Conservation (phyloP, 1,284 basidiomycete species). For the Rhodotorula sp. region DNA sequence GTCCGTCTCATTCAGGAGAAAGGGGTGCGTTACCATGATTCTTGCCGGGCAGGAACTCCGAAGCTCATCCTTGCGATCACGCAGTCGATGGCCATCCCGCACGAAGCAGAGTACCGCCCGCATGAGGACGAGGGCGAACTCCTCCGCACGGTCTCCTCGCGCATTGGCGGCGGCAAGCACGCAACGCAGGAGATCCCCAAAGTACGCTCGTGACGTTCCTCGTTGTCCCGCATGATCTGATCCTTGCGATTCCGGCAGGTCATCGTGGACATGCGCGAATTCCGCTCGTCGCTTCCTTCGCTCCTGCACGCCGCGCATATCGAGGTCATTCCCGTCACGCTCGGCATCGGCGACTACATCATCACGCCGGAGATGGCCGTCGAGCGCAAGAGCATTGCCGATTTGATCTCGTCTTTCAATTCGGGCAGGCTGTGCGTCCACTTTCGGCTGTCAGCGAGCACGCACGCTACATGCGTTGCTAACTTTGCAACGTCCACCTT, state of each 20-base stretch:
- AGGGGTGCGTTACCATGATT: conserved; percentile 61
- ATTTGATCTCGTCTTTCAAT: conserved; percentile 87
- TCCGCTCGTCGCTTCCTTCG: conserved; percentile 87
- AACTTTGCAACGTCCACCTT: accelerated
- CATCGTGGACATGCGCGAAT: conserved; percentile 95
- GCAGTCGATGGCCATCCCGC: conserved; percentile 83
- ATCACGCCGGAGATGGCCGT: conserved; percentile 93
- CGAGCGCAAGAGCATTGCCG: conserved; percentile 90
- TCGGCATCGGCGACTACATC: conserved; percentile 96
- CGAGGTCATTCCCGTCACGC: conserved; percentile 80
- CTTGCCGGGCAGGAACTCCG: neutral
- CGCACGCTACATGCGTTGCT: neutral
- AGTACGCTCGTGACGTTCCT: conserved; percentile 53
- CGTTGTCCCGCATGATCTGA: conserved; percentile 1
- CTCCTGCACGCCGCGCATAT: conserved; percentile 81
- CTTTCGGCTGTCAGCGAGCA: too few species aligned
- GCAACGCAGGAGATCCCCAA: conserved; percentile 64
- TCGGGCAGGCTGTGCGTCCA: conserved; percentile 81
- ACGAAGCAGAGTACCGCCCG: conserved; percentile 70
- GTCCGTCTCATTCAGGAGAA: conserved; percentile 90
- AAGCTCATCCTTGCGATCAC: too few species aligned
- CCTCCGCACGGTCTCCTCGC: conserved; percentile 79
- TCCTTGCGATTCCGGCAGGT: conserved; percentile 59
- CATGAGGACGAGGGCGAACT: conserved; percentile 56
- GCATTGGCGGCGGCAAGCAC: conserved; percentile 72